Base-by-base conservation (phyloP, 768 basidiomycete species). In the Tylopilus sp. region DNA sequence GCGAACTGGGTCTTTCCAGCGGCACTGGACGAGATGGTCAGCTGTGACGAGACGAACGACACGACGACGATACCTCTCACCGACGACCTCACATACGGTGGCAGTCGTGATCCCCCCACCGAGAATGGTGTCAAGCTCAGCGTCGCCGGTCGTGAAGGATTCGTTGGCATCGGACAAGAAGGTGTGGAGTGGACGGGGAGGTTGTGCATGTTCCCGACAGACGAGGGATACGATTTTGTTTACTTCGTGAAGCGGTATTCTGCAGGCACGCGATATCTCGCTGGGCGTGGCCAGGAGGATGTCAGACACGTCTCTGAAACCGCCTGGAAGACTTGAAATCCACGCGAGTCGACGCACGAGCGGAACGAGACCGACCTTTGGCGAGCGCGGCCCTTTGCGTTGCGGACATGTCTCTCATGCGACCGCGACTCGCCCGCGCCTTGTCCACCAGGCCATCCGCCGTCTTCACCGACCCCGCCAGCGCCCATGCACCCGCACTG, bases 1-100 rank as follows among this genome's bases (percentile, higher is more conserved):
- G 88, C 89, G 6, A 98, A 71, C 62, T 98, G 94, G 1, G 93
- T 93, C 73, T 99, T 99, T 34, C 97, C 97, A 25, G 96, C 85
- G 22, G 93, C 87, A 65, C 97, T 99, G 65, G 16, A 36, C 29
- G 36, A 43, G 48, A 30, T 12, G 17, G 28, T 63, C 37, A 65
- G 46, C 19, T 29, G 25, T 44, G 34, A 21, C 9, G 26, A 37
- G 40, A 50, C 46, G 19, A 22, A 22, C 38, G 34, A 24, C 45
- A 22, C 34, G 34, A 44, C 13, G 24, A 55, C 30, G 12, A 45
- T 68, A 93, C 94, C 92, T 91, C 76, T 96, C 91, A 25, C 94
- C 94, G 13, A 79, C 84, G 36, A 96, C 72, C 60, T 98, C 94
- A 83, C 91, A 95, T 3, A 98, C 57, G 80, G 86, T 85, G 2